Percentiles rank a stretch among this genome's conserved stretches.
Evolutionary conservation across 2,329 filamentous ascomycete genomes (phyloP).

Genomic region (Colletotrichum camelliae): DNA sequence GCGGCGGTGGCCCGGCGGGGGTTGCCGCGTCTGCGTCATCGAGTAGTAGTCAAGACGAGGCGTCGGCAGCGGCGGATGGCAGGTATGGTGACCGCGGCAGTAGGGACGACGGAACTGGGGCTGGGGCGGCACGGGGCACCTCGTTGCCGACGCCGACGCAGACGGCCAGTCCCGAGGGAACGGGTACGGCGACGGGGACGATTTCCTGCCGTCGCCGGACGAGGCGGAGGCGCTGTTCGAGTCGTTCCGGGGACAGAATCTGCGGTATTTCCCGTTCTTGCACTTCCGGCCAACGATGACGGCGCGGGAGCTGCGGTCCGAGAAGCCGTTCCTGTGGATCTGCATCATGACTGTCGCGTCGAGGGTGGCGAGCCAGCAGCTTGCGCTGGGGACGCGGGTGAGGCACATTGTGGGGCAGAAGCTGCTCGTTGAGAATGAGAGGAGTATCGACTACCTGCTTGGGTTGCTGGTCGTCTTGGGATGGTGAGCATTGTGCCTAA

Average conservation of each 20-base stretch:
- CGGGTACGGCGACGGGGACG: neutral
- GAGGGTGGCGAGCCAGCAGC: slow-evolving; percentile 26
- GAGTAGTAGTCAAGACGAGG: neutral
- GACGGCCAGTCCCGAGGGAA: slow-evolving; percentile 3
- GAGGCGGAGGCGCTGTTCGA: slow-evolving; percentile 20
- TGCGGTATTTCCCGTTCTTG: slow-evolving; percentile 33
- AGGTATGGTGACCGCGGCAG: neutral
- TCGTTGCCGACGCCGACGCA: slow-evolving; percentile 12
- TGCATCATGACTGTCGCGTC: slow-evolving; percentile 38
- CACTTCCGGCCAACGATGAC: slow-evolving; percentile 23
- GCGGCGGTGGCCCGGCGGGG: neutral
- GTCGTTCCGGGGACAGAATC: slow-evolving; percentile 27
- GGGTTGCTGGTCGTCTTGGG: slow-evolving; percentile 31
- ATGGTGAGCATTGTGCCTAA: slow-evolving; percentile 23
- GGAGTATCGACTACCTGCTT: slow-evolving; percentile 32
- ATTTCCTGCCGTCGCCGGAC: slow-evolving; percentile 3
- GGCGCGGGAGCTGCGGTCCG: slow-evolving; percentile 29
- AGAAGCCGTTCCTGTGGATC: slow-evolving; percentile 43
- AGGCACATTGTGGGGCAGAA: slow-evolving; percentile 29
- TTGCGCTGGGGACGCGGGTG: slow-evolving; percentile 26
- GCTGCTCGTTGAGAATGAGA: slow-evolving; percentile 28
- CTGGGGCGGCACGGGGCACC: neutral
- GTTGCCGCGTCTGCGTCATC: neutral
- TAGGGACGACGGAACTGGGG: neutral
- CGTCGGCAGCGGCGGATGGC: neutral